Conservation (phyloP, 2,329 filamentous ascomycete genomes). For the Penicillium sp. region DNA sequence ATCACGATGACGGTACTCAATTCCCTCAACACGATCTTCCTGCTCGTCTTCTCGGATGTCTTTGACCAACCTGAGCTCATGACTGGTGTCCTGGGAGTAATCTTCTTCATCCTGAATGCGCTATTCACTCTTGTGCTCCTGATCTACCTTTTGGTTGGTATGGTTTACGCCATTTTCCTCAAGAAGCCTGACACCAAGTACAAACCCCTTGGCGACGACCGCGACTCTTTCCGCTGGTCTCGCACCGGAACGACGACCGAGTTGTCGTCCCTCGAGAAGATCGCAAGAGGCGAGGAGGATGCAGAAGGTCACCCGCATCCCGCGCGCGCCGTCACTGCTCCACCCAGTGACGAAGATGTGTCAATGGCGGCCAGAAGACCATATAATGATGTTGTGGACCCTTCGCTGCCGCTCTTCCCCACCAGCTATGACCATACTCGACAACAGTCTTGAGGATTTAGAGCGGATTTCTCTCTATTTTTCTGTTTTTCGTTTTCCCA, state of each 20-base stretch:
- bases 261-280: constrained; percentile 82
- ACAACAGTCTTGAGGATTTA: background rate
- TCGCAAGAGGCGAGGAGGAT: constrained; percentile 72
- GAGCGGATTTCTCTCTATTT: background rate
- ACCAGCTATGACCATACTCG: background rate
- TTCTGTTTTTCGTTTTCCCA: constrained; percentile 1
- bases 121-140: constrained; percentile 78
- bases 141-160: constrained; percentile 74
- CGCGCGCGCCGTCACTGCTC: background rate
- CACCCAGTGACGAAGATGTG: constrained; percentile 5
- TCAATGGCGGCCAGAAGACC: constrained; percentile 5
- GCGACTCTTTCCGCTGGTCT: constrained; percentile 97
- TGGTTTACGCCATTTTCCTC: constrained; percentile 74
- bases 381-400: constrained; percentile 8
- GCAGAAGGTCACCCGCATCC: constrained; percentile 1
- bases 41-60: constrained; percentile 81
- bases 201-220: constrained; percentile 92
- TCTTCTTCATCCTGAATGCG: constrained; percentile 85
- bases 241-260: constrained; percentile 71
- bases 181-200: constrained; percentile 95
- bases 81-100: constrained; percentile 80
- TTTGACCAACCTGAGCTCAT: constrained; percentile 81
- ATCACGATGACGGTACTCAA: constrained; percentile 85
- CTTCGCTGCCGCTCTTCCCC: constrained; percentile 7
- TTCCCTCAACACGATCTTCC: constrained; percentile 84